phyloP scores from a whole-genome alignment of 176 grass and related monocot species.

The Triticum urartu region DNA sequence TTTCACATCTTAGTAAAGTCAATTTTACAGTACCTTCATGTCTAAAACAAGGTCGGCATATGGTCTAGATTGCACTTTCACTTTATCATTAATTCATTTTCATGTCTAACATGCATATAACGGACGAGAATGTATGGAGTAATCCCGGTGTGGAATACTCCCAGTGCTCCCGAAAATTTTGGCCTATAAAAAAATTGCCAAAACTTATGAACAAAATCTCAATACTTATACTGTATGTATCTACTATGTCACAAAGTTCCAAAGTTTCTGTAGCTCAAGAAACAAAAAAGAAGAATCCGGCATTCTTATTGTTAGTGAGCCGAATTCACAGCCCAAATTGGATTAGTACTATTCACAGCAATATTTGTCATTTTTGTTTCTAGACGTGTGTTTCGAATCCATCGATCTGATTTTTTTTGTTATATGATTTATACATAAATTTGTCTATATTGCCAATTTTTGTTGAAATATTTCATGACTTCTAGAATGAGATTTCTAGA shows the following conservation, averaged over 20 bases:
- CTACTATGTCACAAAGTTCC: neutral
- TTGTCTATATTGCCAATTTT: no score
- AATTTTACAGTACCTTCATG: neutral
- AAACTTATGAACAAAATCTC: neutral
- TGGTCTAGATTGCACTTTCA: neutral
- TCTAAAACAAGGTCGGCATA: neutral
- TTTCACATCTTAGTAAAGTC: neutral
- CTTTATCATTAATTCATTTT: constrained; percentile 1
- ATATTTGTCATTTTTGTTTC: neutral
- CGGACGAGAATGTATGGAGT: no score
- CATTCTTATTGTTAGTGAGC: neutral
- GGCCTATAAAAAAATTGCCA: neutral
- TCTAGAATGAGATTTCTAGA: no score
- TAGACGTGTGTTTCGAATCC: neutral
- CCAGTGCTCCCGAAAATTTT: neutral
- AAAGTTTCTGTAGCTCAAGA: neutral
- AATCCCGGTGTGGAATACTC: neutral
- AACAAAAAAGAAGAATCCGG: neutral
- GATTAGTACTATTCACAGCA: neutral
- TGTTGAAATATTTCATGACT: no score
- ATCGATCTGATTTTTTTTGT: neutral
- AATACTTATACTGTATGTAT: neutral
- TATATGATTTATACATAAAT: no score
- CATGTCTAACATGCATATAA: neutral
- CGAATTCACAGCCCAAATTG: neutral